Evolutionary conservation across 257 asterid species (phyloP), one percentile per base, ranked within the genome.

Genomic region (Gardenia jasminoides): DNA sequence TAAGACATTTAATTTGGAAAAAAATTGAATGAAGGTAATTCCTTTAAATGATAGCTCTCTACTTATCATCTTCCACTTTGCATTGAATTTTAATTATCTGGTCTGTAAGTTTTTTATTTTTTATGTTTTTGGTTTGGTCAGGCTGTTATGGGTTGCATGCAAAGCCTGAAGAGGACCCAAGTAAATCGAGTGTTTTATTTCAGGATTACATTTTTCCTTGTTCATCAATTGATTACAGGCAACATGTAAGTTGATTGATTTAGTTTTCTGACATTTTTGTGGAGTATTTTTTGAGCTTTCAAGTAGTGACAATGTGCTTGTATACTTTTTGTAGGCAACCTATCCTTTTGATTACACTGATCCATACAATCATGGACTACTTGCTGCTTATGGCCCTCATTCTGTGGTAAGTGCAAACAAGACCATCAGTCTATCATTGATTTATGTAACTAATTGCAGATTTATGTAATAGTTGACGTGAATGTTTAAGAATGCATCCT

Each of bases 361-460:
- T 67, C 48, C 79, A 16, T 77, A 76, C 74, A n/a, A 62, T 67
- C 73, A 28, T 52, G 78, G 78, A 8, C 33, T 67, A 19, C 39
- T 75, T 71, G 52, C 81, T 83, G 77, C 78, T n/a, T 80, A 80
- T 77, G 79, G 79, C 74, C 79, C 76, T 67, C 80, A 26, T 72
- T 47, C 78, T 78, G 24, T 74, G 80, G 87, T 83, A 78, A 83
- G 76, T 69, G 61, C 56, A 65, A 54, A 24, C 52, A 41, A 70
- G 58, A 41, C 19, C 24, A 48, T 15, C 36, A 61, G 52, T 39
- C 59, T 61, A 36, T 56, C 65, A 1, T 54, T 72, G 61, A 65
- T 77, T 58, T 72, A 44, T 6, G 9, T 30, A 20, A 22, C 19
- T 41, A 10, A 69, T 24, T 39, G 48, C 33, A 69, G 74, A 41